Base-by-base conservation (phyloP, 2,329 filamentous ascomycete genomes). In the Myrmaecium sp. region DNA sequence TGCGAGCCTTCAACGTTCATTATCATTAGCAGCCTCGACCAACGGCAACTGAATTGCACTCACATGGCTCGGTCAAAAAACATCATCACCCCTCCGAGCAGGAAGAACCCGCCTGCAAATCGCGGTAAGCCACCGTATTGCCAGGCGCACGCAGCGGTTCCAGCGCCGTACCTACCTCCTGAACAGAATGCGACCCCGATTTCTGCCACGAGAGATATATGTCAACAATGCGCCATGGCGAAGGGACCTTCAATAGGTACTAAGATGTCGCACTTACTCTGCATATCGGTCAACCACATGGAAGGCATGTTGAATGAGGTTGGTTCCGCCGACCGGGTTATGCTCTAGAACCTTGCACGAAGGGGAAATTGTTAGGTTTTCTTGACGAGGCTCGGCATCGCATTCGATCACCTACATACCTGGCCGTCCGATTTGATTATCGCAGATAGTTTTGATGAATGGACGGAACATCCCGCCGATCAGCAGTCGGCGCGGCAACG, bases 51-150 rank as follows among this genome's bases (percentile, higher is more conserved):
- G 16, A 18, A 14, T 14, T 4, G 11, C 4, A 62, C 74, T 46
- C 62, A 86, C 81, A 95, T 84, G 45, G 89, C 81, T 38, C 89
- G 73, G 57, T 98, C 89, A 60, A 98, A 98, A 62, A 98, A 95
- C 57, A 98, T 69, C 56, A 98, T 66, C 6, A 98, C 81, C 33
- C 89, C 89, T 47, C 82, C 80, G 48, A 94, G 69, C 30, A 98
- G 70, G 64, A 98, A 98, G 62, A 95, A 75, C 39, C 79, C 82
- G 53, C 86, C 86, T 92, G 50, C n/a, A n/a, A n/a, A n/a, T n/a
- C n/a, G n/a, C n/a, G n/a, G n/a, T n/a, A n/a, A n/a, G n/a, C n/a
- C n/a, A n/a, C n/a, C n/a, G n/a, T n/a, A n/a, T n/a, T n/a, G n/a
- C n/a, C n/a, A n/a, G n/a, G n/a, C n/a, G n/a, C n/a, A n/a, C n/a